Evolutionary conservation across 2,329 filamentous ascomycete genomes (phyloP).

Genomic region (Penicillium sp.): DNA sequence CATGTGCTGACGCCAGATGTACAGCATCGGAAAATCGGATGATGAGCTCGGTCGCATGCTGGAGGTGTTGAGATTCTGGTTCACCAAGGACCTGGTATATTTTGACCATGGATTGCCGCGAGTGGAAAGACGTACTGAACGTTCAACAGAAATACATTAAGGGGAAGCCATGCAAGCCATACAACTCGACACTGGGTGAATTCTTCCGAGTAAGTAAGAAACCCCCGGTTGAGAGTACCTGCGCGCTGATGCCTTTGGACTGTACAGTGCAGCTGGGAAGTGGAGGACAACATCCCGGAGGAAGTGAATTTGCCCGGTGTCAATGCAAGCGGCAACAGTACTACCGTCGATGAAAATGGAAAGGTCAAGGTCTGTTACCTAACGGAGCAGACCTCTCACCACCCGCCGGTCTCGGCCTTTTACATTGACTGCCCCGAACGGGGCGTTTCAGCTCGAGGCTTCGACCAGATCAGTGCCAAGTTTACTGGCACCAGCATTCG

Average conservation of each 20-base stretch:
- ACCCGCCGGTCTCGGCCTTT: constrained; percentile 94
- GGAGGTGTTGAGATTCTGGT: constrained; percentile 93
- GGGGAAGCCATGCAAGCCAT: constrained; percentile 96
- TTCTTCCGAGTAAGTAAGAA: constrained; percentile 73
- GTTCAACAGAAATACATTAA: constrained; percentile 79
- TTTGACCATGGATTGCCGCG: not conserved
- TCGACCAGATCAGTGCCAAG: constrained; percentile 94
- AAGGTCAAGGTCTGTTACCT: constrained; percentile 82
- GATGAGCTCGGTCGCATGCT: constrained; percentile 91
- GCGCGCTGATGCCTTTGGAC: not conserved
- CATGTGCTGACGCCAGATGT: constrained; percentile 35
- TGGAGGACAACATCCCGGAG: constrained; percentile 68
- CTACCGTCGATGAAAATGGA: constrained; percentile 34
- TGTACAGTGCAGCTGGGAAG: constrained; percentile 84
- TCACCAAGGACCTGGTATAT: constrained; percentile 82
- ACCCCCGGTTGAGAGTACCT: not conserved
- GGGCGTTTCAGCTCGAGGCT: constrained; percentile 80
- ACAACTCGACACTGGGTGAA: constrained; percentile 94
- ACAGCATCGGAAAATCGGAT: constrained; percentile 77
- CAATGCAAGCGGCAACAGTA: constrained; percentile 30
- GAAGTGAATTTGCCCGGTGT: constrained; percentile 44
- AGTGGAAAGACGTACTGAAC: constrained; percentile 16
- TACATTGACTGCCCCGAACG: constrained; percentile 88
- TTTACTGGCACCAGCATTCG: constrained; percentile 95
- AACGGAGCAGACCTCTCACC: constrained; percentile 96